Conservation (phyloP, 1,284 basidiomycete species). For the Fomitopsis pinicola region DNA sequence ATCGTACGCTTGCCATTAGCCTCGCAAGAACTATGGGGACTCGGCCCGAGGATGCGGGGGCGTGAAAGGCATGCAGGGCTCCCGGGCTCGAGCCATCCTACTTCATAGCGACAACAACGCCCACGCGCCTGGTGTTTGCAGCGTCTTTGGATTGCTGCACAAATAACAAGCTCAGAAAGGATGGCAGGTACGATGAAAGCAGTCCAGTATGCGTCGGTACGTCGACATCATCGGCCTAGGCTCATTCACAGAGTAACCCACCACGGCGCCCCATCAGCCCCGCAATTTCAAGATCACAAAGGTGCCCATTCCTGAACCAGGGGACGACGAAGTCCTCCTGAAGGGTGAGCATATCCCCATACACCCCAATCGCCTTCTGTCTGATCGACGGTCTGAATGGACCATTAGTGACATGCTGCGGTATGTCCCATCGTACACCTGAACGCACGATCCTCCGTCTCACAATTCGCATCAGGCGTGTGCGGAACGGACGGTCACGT, state of each 20-base stretch:
- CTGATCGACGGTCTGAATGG: background rate
- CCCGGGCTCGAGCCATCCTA: too few relatives aligned
- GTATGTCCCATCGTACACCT: slow-evolving; percentile 2
- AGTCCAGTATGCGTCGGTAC: slow-evolving; percentile 47
- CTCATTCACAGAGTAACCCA: background rate
- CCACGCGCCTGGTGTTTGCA: background rate
- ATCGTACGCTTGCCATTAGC: background rate
- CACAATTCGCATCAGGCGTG: slow-evolving; percentile 8
- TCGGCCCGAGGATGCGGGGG: background rate
- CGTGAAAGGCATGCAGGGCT: background rate
- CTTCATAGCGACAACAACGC: background rate
- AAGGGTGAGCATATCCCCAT: slow-evolving; percentile 44
- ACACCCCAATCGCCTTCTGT: background rate
- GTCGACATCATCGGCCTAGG: slow-evolving; percentile 2
- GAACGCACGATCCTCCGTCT: background rate
- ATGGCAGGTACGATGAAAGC: slow-evolving; percentile 43
- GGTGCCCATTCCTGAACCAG: slow-evolving; percentile 57
- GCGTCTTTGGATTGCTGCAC: background rate
- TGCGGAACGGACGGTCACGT: slow-evolving; percentile 58
- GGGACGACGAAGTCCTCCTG: slow-evolving; percentile 64
- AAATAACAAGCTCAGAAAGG: background rate
- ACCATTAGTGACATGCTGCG: slow-evolving; percentile 12
- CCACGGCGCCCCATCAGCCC: slow-evolving; percentile 37
- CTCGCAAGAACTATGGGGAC: too few relatives aligned
- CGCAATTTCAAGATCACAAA: slow-evolving; percentile 58